Base-by-base conservation (phyloP, 2,329 filamentous ascomycete genomes). In the Ophiostoma tasmaniense region DNA sequence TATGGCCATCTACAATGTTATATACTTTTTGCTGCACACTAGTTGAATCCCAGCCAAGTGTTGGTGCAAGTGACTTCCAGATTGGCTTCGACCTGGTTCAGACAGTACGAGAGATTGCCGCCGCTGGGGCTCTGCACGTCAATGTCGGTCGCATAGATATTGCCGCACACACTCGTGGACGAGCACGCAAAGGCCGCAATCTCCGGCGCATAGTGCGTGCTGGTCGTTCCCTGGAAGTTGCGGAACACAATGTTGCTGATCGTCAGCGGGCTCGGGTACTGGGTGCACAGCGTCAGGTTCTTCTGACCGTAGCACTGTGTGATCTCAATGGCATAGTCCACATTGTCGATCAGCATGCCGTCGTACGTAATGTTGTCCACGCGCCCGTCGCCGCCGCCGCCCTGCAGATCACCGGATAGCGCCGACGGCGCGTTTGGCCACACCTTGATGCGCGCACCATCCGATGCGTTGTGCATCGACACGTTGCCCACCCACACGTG, bases 381-480 rank as follows among this genome's bases (percentile, higher is more conserved):
- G 39, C 79, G 78, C n/a, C 87, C 87, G 5, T 77, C 77, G 50
- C 87, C 87, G 30, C 87, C 86, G 62, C 86, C 86, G 4, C 84
- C 85, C 74, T 85, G 83, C 0, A 87, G 80, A 66, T 86, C 83
- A 35, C 79, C 81, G 1, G 83, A 74, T 64, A 75, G 30, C 3
- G 69, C 71, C 17, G 75, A 73, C 10, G 73, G 69, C 33, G 70
- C 61, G 67, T 75, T 73, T 37, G 76, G 76, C 73, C 76, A 89
- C 73, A 87, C 85, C 77, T 89, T 89, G 78, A 89, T 88, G 69
- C 87, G 84, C 0, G 86, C 87, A 62, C 84, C 85, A 72, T 89
- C 83, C 22, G 70, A 70, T 4, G 73, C 69, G 59, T 71, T 67
- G 59, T 69, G 64, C 74, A 76, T 74, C 66, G 70, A 74, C 42